Conservation (phyloP, 2,329 filamentous ascomycete species). For the Lizonia empirigonia region DNA sequence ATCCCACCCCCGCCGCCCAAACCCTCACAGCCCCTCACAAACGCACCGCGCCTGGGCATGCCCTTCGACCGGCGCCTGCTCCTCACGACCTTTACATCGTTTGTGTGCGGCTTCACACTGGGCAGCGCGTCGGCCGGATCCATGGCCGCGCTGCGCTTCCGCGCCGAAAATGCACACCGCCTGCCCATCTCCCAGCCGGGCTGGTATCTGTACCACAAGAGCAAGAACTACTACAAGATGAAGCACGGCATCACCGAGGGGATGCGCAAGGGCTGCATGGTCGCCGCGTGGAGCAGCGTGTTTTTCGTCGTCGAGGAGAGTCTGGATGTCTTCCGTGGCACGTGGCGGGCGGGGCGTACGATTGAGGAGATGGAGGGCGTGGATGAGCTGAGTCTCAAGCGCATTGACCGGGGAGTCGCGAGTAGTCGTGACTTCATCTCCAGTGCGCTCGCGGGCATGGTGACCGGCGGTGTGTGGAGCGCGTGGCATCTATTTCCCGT, state of each 20-base stretch:
- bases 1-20: conserved; percentile 12
- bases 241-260: conserved; percentile 80
- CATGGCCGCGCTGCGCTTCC: conserved; percentile 79
- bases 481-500: conserved; percentile 82
- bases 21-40: conserved; percentile 17
- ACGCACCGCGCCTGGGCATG: conserved; percentile 60
- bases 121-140: conserved; percentile 75
- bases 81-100: conserved; percentile 66
- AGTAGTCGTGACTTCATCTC: conserved; percentile 71
- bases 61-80: conserved; percentile 69
- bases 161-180: conserved; percentile 94
- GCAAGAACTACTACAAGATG: conserved; percentile 89
- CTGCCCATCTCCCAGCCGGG: conserved; percentile 80
- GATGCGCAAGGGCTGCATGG: conserved; percentile 70
- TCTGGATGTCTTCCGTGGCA: conserved; percentile 70
- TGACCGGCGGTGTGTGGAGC: conserved; percentile 85
- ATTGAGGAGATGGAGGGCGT: conserved; percentile 44
- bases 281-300: conserved; percentile 73
- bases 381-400: conserved; percentile 40
- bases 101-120: conserved; percentile 70
- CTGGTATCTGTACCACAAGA: conserved; percentile 99
- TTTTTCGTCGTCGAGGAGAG: conserved; percentile 86
- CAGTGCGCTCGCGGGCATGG: conserved; percentile 80
- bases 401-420: conserved; percentile 36
- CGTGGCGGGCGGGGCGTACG: conserved; percentile 52